A percentile compares a stretch with the other conserved stretches of the same genome.
phyloP scores from a whole-genome alignment of 176 grass and related monocot species.

The Oryza rufipogon region DNA sequence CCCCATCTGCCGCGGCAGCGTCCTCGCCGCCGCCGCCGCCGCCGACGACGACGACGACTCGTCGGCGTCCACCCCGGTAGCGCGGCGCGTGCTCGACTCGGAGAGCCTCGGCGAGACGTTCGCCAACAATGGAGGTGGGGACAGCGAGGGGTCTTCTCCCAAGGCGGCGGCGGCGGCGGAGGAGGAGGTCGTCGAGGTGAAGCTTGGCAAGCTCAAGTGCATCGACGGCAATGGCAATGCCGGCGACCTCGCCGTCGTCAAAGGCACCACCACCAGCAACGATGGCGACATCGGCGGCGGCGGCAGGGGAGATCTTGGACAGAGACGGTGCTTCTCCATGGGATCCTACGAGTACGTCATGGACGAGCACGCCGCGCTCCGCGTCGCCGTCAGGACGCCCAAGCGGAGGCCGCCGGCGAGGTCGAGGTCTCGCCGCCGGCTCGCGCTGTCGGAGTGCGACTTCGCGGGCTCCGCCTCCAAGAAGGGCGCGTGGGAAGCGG shows the following conservation, averaged over 20 bases:
- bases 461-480: constrained; percentile 52
- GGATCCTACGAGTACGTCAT: constrained; percentile 94
- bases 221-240: constrained; percentile 45
- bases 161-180: neutral
- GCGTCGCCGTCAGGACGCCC: constrained; percentile 65
- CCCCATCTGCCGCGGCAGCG: constrained; percentile 81
- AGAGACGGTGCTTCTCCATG: constrained; percentile 89
- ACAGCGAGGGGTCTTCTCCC: neutral
- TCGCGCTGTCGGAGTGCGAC: constrained; percentile 79
- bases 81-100: constrained; percentile 54
- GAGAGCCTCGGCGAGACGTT: constrained; percentile 4
- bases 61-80: constrained; percentile 49
- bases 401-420: constrained; percentile 50
- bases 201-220: constrained; percentile 81
- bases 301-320: constrained; percentile 40
- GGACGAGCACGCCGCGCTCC: constrained; percentile 62
- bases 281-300: constrained; percentile 2
- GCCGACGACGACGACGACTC: constrained; percentile 31
- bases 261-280: constrained; percentile 26
- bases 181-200: constrained; percentile 69
- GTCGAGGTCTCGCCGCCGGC: constrained; percentile 47
- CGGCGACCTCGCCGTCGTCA: constrained; percentile 19
- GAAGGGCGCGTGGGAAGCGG: constrained; percentile 60
- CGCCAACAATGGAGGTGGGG: neutral
- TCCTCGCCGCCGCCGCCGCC: constrained; percentile 38